Evolutionary conservation across 345 rosid genomes (phyloP), one percentile per base, ranked within the genome.

Genomic region (Bruguiera parviflora): DNA sequence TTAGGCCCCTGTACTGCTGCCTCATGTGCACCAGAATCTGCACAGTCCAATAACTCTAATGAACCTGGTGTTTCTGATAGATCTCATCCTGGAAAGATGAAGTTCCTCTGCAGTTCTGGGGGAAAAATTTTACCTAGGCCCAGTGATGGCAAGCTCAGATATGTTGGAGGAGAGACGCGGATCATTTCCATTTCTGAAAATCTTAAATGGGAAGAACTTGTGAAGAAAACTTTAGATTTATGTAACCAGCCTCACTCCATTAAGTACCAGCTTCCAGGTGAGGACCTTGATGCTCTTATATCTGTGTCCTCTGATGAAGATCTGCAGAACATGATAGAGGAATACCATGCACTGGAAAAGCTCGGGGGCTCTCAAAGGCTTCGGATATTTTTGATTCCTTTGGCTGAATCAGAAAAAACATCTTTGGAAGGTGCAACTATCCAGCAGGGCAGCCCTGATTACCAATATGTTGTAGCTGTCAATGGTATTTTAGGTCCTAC

Each of bases 261-360:
- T 39, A 88, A 84, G 74, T 88, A 86, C 67, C 90, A 87, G 76
- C 92, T 87, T 79, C 92, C 92, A 25, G 89, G 89, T 8, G 89
- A 87, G 78, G 92, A 84, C 70, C 87, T 88, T 65, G 90, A 84
- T 71, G 82, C 90, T 15, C 67, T 88, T 37, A 88, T 88, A 74
- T 88, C 92, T 0, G 87, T 86, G 13, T 82, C 87, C 77, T 84
- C 92, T 3, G 84, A 83, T 15, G 90, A 88, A 64, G 92, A 88
- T 76, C 83, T 86, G 70, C 88, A 86, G 78, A 81, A 88, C 62
- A 83, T 88, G 90, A 81, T 86, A 13, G 90, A 86, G 69, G 92
- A 88, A 76, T 86, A 75, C 72, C 71, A 73, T 68, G 92, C 80
- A 32, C 82, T 82, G 64, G 87, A 83, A 72, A 83, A 63, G 66